Evolutionary conservation across 352 stramenopile genomes (phyloP), one percentile per base, ranked within the genome.

Genomic region (Pythium monospermum): DNA sequence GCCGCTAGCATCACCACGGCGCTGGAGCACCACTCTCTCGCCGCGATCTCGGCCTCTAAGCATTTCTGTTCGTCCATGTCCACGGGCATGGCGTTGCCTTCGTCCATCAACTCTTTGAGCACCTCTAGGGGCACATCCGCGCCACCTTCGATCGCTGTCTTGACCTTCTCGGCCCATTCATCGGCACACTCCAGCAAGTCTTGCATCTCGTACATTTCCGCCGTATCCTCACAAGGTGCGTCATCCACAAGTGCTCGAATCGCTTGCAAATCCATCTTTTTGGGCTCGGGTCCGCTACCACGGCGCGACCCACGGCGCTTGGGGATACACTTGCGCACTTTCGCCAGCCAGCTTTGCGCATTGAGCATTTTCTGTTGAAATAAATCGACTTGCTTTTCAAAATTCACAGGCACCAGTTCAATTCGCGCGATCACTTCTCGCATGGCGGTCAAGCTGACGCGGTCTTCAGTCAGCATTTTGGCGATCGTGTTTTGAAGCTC

Each of bases 201-300:
- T 52, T 95, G 82, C 82, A 95, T 95, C 60, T 95, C 84, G 57
- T 89, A 92, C 64, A 92, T 85, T 42, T 95, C 84, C 8, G 69
- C 73, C 37, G 73, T 93, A 43, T 90, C 83, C 49, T 93, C 82
- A 60, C 80, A 91, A 0, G 84, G 84, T n/a, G 82, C 83, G 55
- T 91, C 80, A n/a, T 90, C 76, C 4, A 95, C 80, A 8, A 95
- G 57, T 26, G 82, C 78, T 6, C 83, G 84, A 49, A 95, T 91
- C 2, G 71, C 68, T 47, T 86, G 58, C 21, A 93, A 35, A 36
- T 95, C 78, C 73, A 93, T 86, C 55, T 93, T 93, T 59, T 88
- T 87, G 6, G 71, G 68, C 32, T 85, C 73, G 4, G 53, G 43
- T 7, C 70, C 69, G n/a, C n/a, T n/a, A 23, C 69, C 73, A 23